Conservation (phyloP, 495 filamentous ascomycete genomes). For the Penicillium simplicissimum region DNA sequence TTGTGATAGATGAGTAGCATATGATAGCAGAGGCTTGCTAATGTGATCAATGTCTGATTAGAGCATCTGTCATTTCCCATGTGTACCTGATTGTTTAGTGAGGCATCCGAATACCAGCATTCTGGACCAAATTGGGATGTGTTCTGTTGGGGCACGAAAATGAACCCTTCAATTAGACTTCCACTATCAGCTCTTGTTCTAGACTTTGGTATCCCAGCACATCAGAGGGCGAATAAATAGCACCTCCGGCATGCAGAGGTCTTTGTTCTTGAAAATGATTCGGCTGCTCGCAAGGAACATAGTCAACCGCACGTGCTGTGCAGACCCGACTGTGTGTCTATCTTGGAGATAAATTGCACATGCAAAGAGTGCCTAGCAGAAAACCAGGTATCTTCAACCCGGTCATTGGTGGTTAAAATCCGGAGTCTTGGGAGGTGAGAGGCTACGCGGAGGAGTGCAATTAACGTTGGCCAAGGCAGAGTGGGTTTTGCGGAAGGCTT, state of each 20-base stretch:
- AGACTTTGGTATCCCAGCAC: neutral
- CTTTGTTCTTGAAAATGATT: neutral
- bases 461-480: conserved; percentile 2
- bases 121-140: neutral
- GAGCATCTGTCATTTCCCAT: neutral
- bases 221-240: neutral
- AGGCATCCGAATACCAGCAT: neutral
- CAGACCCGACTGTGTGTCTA: neutral
- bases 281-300: neutral
- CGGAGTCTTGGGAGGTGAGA: neutral
- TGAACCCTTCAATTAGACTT: neutral
- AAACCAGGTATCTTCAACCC: neutral
- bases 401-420: neutral
- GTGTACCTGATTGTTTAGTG: neutral
- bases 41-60: neutral
- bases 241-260: neutral
- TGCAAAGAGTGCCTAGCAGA: neutral
- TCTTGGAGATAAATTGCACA: neutral
- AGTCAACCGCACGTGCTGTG: neutral
- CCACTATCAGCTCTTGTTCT: neutral
- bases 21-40: neutral
- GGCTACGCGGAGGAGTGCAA: neutral
- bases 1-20: neutral
- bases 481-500: neutral
- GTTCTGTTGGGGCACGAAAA: neutral